Evolutionary conservation across 148 eudicot species (phyloP).

Genomic region (Arbutus unedo): DNA sequence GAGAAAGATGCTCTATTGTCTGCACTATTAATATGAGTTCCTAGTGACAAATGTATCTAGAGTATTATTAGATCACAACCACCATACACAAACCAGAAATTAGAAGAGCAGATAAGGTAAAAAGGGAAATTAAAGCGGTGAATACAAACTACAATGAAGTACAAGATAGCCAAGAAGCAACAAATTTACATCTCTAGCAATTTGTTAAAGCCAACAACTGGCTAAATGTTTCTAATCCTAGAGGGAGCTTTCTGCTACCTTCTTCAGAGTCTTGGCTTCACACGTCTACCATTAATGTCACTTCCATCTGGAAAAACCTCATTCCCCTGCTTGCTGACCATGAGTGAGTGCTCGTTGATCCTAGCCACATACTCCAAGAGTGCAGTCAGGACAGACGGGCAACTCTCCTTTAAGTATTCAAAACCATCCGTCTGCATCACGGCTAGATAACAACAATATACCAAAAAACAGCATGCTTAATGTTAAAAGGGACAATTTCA

Average conservation of each 20-base stretch:
- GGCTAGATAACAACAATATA: constrained; percentile 42
- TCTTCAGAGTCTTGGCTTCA: constrained; percentile 56
- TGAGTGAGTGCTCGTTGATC: constrained; percentile 57
- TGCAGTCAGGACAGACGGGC: constrained; percentile 71
- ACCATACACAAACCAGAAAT: constrained; percentile 2
- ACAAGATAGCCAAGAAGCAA: constrained; percentile 3
- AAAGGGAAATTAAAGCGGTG: not conserved
- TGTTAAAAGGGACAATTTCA: not conserved
- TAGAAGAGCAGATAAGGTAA: not conserved
- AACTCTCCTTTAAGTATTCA: constrained; percentile 80
- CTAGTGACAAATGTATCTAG: not conserved
- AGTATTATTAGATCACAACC: not conserved
- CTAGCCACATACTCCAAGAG: constrained; percentile 74
- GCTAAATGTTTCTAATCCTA: constrained; percentile 14
- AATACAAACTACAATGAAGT: constrained; percentile 11
- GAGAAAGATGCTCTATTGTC: not conserved
- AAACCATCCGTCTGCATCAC: constrained; percentile 99
- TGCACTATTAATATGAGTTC: not conserved
- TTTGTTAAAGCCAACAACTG: not conserved
- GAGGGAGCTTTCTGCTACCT: not conserved
- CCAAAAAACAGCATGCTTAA: not conserved
- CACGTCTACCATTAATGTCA: constrained; percentile 76
- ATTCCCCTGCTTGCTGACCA: constrained; percentile 34
- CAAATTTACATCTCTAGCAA: constrained; percentile 21
- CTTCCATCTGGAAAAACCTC: constrained; percentile 58